phyloP scores from a whole-genome alignment of 805 yeast species.

The Sugiyamaella marilandica region DNA sequence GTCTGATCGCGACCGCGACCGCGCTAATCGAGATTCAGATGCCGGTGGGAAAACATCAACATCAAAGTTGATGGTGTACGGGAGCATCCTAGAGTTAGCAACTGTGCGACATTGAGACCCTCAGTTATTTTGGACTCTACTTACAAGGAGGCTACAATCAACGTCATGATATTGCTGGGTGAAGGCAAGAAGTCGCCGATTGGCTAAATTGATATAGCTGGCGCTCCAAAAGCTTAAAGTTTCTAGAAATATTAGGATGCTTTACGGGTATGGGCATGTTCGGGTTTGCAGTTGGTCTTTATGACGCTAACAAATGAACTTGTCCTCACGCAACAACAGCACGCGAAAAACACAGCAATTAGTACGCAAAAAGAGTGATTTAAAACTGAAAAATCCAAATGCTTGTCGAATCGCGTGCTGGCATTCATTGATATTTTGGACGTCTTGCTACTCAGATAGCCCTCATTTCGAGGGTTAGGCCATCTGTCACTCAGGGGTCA shows the following conservation, averaged over 20 bases:
- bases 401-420: too few species aligned
- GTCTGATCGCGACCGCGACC: background rate
- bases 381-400: too few species aligned
- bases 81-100: constrained; percentile 22
- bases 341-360: too few species aligned
- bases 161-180: constrained; percentile 10
- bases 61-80: constrained; percentile 29
- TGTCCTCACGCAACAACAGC: too few species aligned
- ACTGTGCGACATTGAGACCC: background rate
- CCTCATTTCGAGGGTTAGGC: too few species aligned
- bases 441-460: too few species aligned
- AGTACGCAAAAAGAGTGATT: too few species aligned
- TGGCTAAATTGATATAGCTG: background rate
- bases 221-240: background rate
- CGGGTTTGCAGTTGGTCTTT: background rate
- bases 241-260: constrained; percentile 3
- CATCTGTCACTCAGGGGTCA: too few species aligned
- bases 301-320: too few species aligned
- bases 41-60: constrained; percentile 5
- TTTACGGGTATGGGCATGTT: constrained; percentile 2
- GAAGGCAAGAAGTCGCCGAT: background rate
- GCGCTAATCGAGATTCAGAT: background rate
- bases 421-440: too few species aligned
- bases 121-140: background rate
- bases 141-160: constrained; percentile 28